Evolutionary conservation across 2,329 filamentous ascomycete species (phyloP).

Genomic region (Fusarium torreyae): DNA sequence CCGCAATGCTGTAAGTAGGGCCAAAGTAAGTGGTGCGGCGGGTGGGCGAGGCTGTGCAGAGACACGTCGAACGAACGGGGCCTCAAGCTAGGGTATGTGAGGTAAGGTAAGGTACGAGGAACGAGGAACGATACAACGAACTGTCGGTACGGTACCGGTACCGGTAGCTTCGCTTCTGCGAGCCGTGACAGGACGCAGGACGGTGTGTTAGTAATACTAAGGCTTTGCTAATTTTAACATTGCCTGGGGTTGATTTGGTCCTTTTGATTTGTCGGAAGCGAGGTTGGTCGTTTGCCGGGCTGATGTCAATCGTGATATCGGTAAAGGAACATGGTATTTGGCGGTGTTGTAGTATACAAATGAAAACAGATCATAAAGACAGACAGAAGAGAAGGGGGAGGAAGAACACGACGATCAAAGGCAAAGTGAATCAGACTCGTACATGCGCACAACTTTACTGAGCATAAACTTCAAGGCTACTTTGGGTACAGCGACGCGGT

Average conservation of each 20-base stretch:
- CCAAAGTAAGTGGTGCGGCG: constrained; percentile 30
- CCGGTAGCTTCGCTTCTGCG: background rate
- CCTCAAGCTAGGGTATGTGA: constrained; percentile 17
- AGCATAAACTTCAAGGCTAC: background rate
- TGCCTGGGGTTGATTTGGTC: constrained; percentile 14
- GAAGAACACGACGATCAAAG: background rate
- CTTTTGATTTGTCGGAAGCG: constrained; percentile 14
- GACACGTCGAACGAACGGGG: constrained; percentile 46
- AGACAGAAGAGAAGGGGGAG: background rate
- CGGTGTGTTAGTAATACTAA: constrained; percentile 1
- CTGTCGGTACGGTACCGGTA: too few species aligned
- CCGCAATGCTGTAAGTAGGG: constrained; percentile 15
- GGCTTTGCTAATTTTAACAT: constrained; percentile 46
- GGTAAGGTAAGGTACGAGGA: constrained; percentile 12
- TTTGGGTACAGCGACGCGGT: too few species aligned
- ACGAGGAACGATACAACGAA: background rate
- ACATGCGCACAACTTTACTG: background rate
- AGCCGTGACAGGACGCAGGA: background rate
- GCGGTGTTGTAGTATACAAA: constrained; percentile 4
- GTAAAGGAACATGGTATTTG: constrained; percentile 12
- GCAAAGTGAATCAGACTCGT: background rate
- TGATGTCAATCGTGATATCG: constrained; percentile 32
- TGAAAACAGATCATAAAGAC: constrained; percentile 7
- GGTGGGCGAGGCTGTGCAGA: constrained; percentile 47
- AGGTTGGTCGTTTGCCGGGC: constrained; percentile 19